Conservation (phyloP, 306 rosid genomes). For the Purshia tridentata region DNA sequence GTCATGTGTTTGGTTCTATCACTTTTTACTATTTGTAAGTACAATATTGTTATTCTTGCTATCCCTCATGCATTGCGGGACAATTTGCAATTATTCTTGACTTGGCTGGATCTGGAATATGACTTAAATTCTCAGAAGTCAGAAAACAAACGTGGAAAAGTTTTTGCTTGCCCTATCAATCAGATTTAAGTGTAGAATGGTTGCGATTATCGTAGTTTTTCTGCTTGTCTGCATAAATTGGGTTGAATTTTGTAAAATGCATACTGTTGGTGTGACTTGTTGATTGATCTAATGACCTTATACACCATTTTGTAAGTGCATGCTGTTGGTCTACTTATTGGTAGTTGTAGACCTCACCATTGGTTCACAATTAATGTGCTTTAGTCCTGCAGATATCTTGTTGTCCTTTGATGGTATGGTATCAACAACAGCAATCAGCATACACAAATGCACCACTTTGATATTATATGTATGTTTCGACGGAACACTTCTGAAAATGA, state of each 20-base stretch:
- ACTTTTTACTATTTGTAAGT: conserved; percentile 1
- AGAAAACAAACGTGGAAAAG: background rate
- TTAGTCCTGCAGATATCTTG: background rate
- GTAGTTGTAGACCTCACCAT: no score
- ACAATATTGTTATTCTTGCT: background rate
- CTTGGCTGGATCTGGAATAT: no score
- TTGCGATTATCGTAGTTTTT: background rate
- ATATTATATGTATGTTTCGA: background rate
- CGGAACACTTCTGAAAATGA: conserved; percentile 5
- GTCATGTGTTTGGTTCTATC: background rate
- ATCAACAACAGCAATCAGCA: conserved; percentile 7
- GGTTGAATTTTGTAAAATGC: background rate
- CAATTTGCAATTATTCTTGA: background rate
- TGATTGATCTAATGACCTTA: background rate
- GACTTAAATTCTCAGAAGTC: no score
- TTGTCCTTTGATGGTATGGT: background rate
- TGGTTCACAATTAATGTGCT: background rate
- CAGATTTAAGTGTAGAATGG: background rate
- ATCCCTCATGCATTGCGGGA: background rate
- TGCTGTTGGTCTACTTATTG: no score
- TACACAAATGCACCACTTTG: background rate
- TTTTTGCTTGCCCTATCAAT: background rate
- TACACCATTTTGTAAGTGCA: no score
- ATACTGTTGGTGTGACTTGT: no score
- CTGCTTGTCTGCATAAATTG: background rate